phyloP scores from a whole-genome alignment of 345 rosid genomes.

The Salix caprea region DNA sequence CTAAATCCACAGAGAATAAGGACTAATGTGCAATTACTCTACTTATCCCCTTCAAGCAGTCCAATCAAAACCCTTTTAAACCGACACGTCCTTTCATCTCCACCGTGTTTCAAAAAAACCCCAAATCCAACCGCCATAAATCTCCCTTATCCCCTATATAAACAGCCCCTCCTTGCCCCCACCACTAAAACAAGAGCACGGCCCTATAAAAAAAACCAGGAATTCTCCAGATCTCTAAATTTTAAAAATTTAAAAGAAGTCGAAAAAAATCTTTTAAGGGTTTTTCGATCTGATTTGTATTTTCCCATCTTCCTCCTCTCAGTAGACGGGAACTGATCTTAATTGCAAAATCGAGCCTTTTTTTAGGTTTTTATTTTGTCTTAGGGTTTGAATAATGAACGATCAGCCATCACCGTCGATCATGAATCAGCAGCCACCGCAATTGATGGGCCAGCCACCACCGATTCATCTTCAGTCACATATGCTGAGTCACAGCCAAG shows the following conservation, averaged over 20 bases:
- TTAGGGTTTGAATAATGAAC: conserved; percentile 40
- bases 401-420: conserved; percentile 40
- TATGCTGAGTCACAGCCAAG: conserved; percentile 18
- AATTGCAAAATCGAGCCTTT: not conserved
- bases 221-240: not conserved
- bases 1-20: not conserved
- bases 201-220: not conserved
- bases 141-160: not conserved
- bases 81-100: not conserved
- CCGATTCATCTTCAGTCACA: conserved; percentile 37
- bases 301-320: too few species aligned
- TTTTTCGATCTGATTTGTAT: not conserved
- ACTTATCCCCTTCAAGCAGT: not conserved
- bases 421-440: conserved; percentile 35
- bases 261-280: not conserved
- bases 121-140: not conserved
- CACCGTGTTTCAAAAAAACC: not conserved
- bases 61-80: not conserved
- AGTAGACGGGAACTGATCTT: not conserved
- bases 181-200: too few species aligned
- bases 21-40: not conserved
- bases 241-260: not conserved
- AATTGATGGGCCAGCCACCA: conserved; percentile 41
- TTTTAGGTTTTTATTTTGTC: not conserved
- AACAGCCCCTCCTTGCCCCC: too few species aligned